Percentiles rank a stretch among this genome's conserved stretches.
These are phyloP conservation scores for Penicillium arizonense DNA, from an alignment of 495 filamentous ascomycete genomes.

Conservation along the genomic window DNA sequence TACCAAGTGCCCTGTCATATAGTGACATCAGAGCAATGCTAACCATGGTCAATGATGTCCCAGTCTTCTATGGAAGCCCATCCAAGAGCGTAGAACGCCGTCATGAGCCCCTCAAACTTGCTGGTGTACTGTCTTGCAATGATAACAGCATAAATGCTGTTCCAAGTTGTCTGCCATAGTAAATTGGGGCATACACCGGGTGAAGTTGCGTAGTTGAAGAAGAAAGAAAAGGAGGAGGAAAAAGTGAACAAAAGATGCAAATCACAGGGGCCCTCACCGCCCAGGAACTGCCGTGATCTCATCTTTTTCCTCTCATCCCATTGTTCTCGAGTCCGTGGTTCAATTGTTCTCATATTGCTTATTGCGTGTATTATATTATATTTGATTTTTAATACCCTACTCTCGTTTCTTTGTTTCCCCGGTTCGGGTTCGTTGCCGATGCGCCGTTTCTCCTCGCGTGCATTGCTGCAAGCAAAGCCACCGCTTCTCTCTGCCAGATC, in stretches of 20 bases:
- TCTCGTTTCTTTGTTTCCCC: constrained; percentile 6
- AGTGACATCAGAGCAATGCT: constrained; percentile 10
- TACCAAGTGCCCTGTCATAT: not conserved
- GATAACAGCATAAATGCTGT: constrained; percentile 22
- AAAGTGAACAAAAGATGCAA: constrained; percentile 5
- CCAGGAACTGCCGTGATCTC: constrained; percentile 15
- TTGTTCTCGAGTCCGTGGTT: constrained; percentile 19
- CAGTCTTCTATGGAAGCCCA: constrained; percentile 52
- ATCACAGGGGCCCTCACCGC: constrained; percentile 11
- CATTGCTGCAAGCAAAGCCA: constrained; percentile 42
- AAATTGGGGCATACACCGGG: constrained; percentile 28
- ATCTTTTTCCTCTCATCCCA: constrained; percentile 14
- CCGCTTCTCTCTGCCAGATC: constrained; percentile 38
- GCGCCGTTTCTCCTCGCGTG: constrained; percentile 41
- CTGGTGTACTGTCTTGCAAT: constrained; percentile 45
- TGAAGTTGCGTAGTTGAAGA: constrained; percentile 34
- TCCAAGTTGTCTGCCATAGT: constrained; percentile 30
- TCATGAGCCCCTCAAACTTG: constrained; percentile 52
- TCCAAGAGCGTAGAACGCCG: constrained; percentile 26
- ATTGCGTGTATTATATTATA: constrained; percentile 14
- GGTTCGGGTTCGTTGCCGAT: constrained; percentile 25
- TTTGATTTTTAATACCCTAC: constrained; percentile 6
- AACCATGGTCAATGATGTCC: constrained; percentile 28
- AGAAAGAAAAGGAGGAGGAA: constrained; percentile 10
- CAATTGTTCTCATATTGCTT: constrained; percentile 13